These are phyloP conservation scores for Pulveroboletus sp. DNA, from an alignment of 768 basidiomycete species.

Conservation along the genomic window DNA sequence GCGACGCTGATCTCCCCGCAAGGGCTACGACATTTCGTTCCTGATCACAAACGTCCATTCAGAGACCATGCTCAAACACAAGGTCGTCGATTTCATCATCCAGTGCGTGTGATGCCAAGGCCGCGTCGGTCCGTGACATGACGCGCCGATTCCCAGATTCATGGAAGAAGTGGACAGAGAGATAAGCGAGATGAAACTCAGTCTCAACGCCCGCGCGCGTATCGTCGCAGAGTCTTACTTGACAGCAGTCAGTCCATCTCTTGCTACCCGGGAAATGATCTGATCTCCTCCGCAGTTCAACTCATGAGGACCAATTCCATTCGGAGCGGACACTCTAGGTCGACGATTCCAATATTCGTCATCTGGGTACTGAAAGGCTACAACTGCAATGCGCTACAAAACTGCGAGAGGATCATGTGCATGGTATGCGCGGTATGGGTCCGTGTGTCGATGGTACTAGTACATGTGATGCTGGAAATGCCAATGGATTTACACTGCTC, in stretches of 20 bases:
- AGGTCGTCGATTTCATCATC: constrained; percentile 99
- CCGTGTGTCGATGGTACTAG: constrained; percentile 18
- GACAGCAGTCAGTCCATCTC: constrained; percentile 66
- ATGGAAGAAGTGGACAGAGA: constrained; percentile 99
- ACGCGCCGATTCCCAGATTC: constrained; percentile 49
- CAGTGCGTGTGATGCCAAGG: constrained; percentile 81
- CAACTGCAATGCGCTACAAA: constrained; percentile 21
- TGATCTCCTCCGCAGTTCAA: constrained; percentile 22
- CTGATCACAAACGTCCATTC: constrained; percentile 95
- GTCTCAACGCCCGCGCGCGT: constrained; percentile 91
- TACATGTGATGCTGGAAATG: constrained; percentile 27
- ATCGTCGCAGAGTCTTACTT: constrained; percentile 97
- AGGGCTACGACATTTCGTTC: constrained; percentile 99
- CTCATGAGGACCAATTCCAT: too few species aligned
- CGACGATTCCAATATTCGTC: constrained; percentile 4
- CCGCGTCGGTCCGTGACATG: too few species aligned
- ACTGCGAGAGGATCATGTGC: constrained; percentile 16
- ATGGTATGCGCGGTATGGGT: constrained; percentile 21
- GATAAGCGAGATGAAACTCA: constrained; percentile 99
- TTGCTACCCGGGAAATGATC: neutral
- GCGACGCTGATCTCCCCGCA: constrained; percentile 4
- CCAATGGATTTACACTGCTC: constrained; percentile 16
- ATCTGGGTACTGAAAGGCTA: constrained; percentile 12
- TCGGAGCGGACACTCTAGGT: too few species aligned
- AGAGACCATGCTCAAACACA: constrained; percentile 99